phyloP scores from a whole-genome alignment of 805 yeast species.

The Saturnispora ahearnii region DNA sequence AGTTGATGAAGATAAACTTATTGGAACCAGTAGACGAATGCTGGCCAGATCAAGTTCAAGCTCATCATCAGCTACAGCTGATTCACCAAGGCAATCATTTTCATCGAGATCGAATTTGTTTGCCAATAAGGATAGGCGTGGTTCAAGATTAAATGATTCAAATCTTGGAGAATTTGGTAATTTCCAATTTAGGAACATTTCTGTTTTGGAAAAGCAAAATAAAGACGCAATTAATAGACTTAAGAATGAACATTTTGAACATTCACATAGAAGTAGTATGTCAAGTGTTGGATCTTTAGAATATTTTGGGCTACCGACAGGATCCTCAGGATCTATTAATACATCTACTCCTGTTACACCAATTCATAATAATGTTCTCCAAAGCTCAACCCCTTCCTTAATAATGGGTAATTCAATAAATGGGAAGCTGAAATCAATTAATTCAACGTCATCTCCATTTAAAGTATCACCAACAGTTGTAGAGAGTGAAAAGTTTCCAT shows the following conservation, averaged over 20 bases:
- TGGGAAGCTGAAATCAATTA: background rate
- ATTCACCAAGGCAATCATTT: slow-evolving; percentile 23
- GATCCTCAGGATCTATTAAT: slow-evolving; percentile 14
- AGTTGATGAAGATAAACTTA: background rate
- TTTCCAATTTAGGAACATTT: slow-evolving; percentile 79
- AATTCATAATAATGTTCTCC: slow-evolving; percentile 5
- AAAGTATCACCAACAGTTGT: slow-evolving; percentile 17
- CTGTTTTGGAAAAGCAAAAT: slow-evolving; percentile 87
- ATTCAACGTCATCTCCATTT: background rate
- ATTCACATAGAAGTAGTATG: slow-evolving; percentile 25
- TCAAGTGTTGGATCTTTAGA: slow-evolving; percentile 41
- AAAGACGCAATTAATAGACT: slow-evolving; percentile 84
- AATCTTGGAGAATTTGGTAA: slow-evolving; percentile 75
- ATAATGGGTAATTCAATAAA: background rate
- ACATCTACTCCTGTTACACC: slow-evolving; percentile 23
- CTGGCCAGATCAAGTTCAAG: slow-evolving; percentile 7
- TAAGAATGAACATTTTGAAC: slow-evolving; percentile 72
- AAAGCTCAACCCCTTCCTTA: background rate
- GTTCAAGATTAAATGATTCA: slow-evolving; percentile 58
- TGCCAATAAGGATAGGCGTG: slow-evolving; percentile 59
- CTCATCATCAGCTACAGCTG: slow-evolving; percentile 21
- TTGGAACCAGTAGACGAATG: background rate
- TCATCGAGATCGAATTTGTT: slow-evolving; percentile 24
- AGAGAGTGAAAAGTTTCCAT: background rate
- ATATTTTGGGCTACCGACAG: slow-evolving; percentile 13